Base-by-base conservation (phyloP, 345 rosid species). In the Eutrema heterophyllum region DNA sequence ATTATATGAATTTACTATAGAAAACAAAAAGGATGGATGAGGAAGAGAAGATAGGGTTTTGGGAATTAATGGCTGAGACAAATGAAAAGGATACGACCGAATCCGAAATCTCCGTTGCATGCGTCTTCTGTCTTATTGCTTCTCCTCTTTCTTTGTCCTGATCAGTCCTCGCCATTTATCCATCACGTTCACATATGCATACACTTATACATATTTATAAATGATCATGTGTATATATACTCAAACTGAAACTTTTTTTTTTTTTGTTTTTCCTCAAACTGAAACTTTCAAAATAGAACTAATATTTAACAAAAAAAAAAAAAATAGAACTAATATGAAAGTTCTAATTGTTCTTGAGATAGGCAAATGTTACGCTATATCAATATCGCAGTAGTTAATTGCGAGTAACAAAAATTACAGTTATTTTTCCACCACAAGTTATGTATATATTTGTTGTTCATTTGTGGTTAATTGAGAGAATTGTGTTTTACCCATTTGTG, bases 51-150 rank as follows among this genome's bases (percentile, higher is more conserved):
- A 70, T 76, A 70, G 71, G 70, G 52, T 76, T 56, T 64, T 14
- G 40, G 67, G 48, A 49, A 46, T 64, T 48, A 70, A 64, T 48
- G 80, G 80, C 67, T 70, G 71, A 76, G 80, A 76, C 45, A 70
- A 76, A 55, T 70, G 71, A 56, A 76, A 60, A 76, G 70, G 80
- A 76, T 76, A 64, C 80, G 71, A 64, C 41, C 72, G n/a, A 76
- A 63, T 69, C 51, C 44, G 70, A 62, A 67, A 74, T 67, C 68
- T 50, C 55, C 70, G 52, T 68, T 63, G 66, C 70, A 76, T 11
- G 75, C 66, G 29, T 76, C 68, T 68, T 75, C 69, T 75, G 79
- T 75, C 64, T 50, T 75, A 59, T 67, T 67, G 38, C 29, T 32
- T 67, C 64, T 24, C 30, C 24, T 44, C 57, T 76, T 56, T 67